A percentile compares a stretch with the other conserved stretches of the same genome.
These are phyloP conservation scores for Capronia epimyces DNA, from an alignment of 2,329 filamentous ascomycete species.

Conservation along the genomic window DNA sequence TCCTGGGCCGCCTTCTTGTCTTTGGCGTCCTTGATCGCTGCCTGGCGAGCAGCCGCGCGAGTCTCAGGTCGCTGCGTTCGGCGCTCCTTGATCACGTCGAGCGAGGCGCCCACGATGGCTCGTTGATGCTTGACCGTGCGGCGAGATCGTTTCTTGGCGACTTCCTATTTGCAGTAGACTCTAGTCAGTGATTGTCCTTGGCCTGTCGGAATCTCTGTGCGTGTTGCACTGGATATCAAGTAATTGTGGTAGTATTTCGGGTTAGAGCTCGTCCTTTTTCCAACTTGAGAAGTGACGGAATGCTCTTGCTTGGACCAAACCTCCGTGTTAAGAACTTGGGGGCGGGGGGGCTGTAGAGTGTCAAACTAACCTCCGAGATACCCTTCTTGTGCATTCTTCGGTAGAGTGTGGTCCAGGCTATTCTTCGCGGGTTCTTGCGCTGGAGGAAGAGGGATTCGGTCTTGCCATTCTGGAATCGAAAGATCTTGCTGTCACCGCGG, in stretches of 20 bases:
- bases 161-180: slow-evolving; percentile 63
- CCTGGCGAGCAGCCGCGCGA: slow-evolving; percentile 79
- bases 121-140: slow-evolving; percentile 98
- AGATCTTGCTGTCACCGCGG: slow-evolving; percentile 99
- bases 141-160: slow-evolving; percentile 99
- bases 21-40: slow-evolving; percentile 96
- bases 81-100: slow-evolving; percentile 99
- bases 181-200: not conserved
- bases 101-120: slow-evolving; percentile 96
- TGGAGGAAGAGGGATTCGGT: slow-evolving; percentile 99
- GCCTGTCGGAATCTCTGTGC: not conserved
- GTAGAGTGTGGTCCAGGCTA: slow-evolving; percentile 97
- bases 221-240: not conserved
- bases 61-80: slow-evolving; percentile 91
- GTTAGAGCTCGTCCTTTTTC: not conserved
- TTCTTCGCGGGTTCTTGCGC: slow-evolving; percentile 99
- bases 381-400: slow-evolving; percentile 99
- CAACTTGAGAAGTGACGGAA: not conserved
- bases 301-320: not conserved
- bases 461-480: slow-evolving; percentile 99
- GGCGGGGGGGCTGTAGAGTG: not conserved
- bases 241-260: too few species aligned
- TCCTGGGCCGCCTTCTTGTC: slow-evolving; percentile 89
- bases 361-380: slow-evolving; percentile 90
- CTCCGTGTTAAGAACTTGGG: not conserved